These are phyloP conservation scores for Microascus cirrosus DNA, from an alignment of 2,329 filamentous ascomycete species.

Conservation along the genomic window DNA sequence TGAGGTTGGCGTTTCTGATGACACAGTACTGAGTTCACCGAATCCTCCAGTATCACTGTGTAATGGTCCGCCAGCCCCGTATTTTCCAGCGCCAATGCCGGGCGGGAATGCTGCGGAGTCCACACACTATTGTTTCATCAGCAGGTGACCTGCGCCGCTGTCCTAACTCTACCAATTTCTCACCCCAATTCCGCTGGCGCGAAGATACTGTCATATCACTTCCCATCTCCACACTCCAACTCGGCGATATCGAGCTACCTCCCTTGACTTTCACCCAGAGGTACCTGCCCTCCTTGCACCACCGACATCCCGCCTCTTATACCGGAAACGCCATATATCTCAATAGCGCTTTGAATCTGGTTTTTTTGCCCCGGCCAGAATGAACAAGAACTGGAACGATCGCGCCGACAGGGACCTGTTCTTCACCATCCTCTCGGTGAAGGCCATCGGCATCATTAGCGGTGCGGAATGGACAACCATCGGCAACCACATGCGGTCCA, in stretches of 20 bases:
- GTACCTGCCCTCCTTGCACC: not conserved
- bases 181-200: slow-evolving; percentile 27
- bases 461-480: slow-evolving; percentile 51
- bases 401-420: slow-evolving; percentile 52
- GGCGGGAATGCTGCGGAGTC: not conserved
- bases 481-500: slow-evolving; percentile 45
- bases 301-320: not conserved
- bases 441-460: slow-evolving; percentile 53
- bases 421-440: slow-evolving; percentile 50
- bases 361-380: slow-evolving; percentile 17
- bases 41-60: too few relatives aligned
- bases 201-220: slow-evolving; percentile 3
- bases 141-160: slow-evolving; percentile 3
- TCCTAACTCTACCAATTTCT: slow-evolving; percentile 18
- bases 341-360: not conserved
- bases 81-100: too few relatives aligned
- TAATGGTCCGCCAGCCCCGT: too few relatives aligned
- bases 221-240: not conserved
- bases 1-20: not conserved
- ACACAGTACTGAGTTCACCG: not conserved
- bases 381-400: slow-evolving; percentile 52
- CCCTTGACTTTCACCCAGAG: not conserved
- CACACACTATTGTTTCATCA: not conserved
- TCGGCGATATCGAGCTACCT: not conserved
- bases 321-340: not conserved